These are phyloP conservation scores for Coemansia sp. DNA, from an alignment of 192 early-diverging fungal genomes.

Conservation along the genomic window DNA sequence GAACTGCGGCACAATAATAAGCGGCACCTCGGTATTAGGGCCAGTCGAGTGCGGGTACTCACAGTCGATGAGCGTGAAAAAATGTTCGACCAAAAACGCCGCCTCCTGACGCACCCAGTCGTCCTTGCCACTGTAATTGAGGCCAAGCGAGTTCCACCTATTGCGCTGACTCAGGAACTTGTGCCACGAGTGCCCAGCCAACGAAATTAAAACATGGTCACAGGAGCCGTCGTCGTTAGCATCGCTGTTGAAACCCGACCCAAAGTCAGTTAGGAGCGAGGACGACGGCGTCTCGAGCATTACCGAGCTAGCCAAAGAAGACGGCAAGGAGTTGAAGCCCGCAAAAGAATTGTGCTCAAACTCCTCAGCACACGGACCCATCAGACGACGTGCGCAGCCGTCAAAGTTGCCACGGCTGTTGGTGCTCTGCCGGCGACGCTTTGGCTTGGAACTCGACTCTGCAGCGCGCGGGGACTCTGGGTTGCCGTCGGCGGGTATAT, in stretches of 20 bases:
- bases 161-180: slow-evolving; percentile 42
- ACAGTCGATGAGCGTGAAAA: slow-evolving; percentile 34
- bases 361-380: background rate
- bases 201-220: slow-evolving; percentile 25
- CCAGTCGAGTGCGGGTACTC: background rate
- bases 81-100: slow-evolving; percentile 34
- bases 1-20: slow-evolving; percentile 36
- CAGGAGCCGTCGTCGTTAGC: slow-evolving; percentile 30
- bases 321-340: slow-evolving; percentile 18
- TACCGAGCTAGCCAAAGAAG: slow-evolving; percentile 17
- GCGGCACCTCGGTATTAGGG: slow-evolving; percentile 5
- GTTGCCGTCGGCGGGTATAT: background rate
- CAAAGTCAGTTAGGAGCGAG: slow-evolving; percentile 33
- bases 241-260: slow-evolving; percentile 30
- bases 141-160: slow-evolving; percentile 48
- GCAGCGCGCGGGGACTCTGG: background rate
- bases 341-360: background rate
- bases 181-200: slow-evolving; percentile 54
- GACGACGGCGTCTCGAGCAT: slow-evolving; percentile 33
- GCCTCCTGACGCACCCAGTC: slow-evolving; percentile 49
- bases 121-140: slow-evolving; percentile 35
- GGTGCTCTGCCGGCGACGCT: slow-evolving; percentile 2
- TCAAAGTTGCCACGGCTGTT: slow-evolving; percentile 1
- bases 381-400: background rate
- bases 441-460: slow-evolving; percentile 5